These are phyloP conservation scores for Helicocarpus griseus DNA, from an alignment of 2,329 filamentous ascomycete genomes.

Conservation along the genomic window DNA sequence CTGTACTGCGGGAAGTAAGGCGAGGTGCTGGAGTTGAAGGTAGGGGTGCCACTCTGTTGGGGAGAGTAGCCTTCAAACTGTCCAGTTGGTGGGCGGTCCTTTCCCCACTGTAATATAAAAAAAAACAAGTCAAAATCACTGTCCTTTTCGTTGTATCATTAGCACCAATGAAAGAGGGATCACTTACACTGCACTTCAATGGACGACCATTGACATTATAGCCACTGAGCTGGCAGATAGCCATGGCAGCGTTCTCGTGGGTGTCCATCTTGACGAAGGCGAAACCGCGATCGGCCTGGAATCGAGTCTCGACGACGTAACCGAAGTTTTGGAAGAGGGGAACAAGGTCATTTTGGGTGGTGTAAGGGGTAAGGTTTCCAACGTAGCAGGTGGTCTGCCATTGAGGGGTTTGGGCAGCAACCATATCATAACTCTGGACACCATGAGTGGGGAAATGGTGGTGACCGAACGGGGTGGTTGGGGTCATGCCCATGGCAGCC, in stretches of 20 bases:
- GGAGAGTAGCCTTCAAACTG: constrained; percentile 77
- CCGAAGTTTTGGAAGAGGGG: constrained; percentile 98
- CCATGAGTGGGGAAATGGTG: constrained; percentile 97
- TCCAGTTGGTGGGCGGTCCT: constrained; percentile 85
- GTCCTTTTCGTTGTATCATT: background rate
- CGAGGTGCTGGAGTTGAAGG: constrained; percentile 64
- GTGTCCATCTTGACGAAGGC: constrained; percentile 99
- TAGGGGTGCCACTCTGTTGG: constrained; percentile 61
- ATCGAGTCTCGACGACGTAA: constrained; percentile 91
- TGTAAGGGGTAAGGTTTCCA: constrained; percentile 95
- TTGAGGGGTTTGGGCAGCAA: constrained; percentile 83
- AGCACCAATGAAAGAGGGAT: constrained; percentile 7
- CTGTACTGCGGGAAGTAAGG: constrained; percentile 91
- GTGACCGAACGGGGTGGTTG: constrained; percentile 85
- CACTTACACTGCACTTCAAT: constrained; percentile 93
- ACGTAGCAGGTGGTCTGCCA: constrained; percentile 99
- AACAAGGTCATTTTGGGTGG: constrained; percentile 91
- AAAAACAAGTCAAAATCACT: constrained; percentile 9
- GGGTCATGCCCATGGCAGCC: constrained; percentile 96
- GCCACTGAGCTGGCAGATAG: constrained; percentile 93
- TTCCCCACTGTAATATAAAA: constrained; percentile 70
- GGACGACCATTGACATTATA: constrained; percentile 97
- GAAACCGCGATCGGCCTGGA: constrained; percentile 96
- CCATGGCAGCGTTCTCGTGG: constrained; percentile 96
- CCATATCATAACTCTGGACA: constrained; percentile 95